Conservation (phyloP, 176 grass and related monocot genomes). For the Avena atlantica region DNA sequence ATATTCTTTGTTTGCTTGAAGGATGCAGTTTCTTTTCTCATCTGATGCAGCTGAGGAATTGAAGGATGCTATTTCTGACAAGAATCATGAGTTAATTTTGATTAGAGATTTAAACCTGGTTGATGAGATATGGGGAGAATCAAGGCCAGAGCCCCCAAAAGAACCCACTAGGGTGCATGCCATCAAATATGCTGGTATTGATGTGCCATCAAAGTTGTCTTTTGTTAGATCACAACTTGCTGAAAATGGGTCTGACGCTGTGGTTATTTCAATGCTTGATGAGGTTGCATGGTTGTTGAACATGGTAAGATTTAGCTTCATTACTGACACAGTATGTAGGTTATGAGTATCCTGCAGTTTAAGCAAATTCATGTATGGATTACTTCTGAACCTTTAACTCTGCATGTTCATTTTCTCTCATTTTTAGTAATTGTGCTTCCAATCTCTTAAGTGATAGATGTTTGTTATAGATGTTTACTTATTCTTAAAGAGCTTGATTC, state of each 20-base stretch:
- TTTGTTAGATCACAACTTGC: slow-evolving; percentile 79
- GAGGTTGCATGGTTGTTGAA: slow-evolving; percentile 97
- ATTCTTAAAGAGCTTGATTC: background rate
- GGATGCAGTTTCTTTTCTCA: slow-evolving; percentile 99
- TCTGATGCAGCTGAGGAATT: slow-evolving; percentile 88
- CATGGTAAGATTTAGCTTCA: slow-evolving; percentile 69
- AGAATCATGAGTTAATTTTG: slow-evolving; percentile 86
- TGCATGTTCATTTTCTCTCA: background rate
- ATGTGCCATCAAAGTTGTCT: slow-evolving; percentile 77
- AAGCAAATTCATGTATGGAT: background rate
- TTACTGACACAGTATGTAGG: slow-evolving; percentile 2
- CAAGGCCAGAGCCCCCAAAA: slow-evolving; percentile 66
- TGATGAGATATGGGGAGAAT: slow-evolving; percentile 89
- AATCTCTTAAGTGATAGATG: background rate
- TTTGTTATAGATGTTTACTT: background rate
- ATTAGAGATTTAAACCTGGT: slow-evolving; percentile 76
- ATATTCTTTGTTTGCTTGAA: slow-evolving; percentile 66
- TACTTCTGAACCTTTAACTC: background rate
- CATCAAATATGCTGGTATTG: slow-evolving; percentile 92
- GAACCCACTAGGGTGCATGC: slow-evolving; percentile 80
- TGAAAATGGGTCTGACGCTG: slow-evolving; percentile 67
- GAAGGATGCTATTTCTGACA: slow-evolving; percentile 77
- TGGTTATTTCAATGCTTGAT: slow-evolving; percentile 95
- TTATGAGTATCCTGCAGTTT: slow-evolving; percentile 23
- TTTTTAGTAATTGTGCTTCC: background rate